These are phyloP conservation scores for Sideroxylon spinosum DNA, from an alignment of 179 eudicot genomes.

Conservation along the genomic window DNA sequence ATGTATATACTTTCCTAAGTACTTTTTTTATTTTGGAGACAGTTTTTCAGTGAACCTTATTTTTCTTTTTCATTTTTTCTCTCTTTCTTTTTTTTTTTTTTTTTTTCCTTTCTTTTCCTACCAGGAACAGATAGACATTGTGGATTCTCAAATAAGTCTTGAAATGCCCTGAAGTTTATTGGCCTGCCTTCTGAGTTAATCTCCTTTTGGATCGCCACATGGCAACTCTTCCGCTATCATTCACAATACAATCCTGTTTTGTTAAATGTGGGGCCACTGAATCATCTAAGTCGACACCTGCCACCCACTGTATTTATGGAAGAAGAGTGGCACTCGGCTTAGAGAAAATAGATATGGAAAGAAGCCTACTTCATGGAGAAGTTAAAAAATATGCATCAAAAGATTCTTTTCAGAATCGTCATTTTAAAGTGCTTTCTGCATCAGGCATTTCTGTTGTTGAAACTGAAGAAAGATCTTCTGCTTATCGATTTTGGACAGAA, in stretches of 20 bases:
- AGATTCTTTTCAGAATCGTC: constrained; percentile 22
- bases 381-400: constrained; percentile 16
- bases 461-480: constrained; percentile 33
- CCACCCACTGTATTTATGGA: constrained; percentile 18
- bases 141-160: constrained; percentile 4
- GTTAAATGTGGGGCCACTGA: constrained; percentile 25
- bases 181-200: constrained; percentile 14
- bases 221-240: constrained; percentile 46
- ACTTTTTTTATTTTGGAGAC: not conserved
- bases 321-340: constrained; percentile 24
- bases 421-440: constrained; percentile 31
- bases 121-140: constrained; percentile 14
- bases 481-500: constrained; percentile 59
- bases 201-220: constrained; percentile 23
- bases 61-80: not conserved
- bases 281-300: constrained; percentile 27
- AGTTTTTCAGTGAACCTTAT: not conserved
- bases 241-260: constrained; percentile 31
- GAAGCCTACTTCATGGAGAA: constrained; percentile 23
- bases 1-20: not conserved
- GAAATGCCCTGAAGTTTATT: constrained; percentile 8
- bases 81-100: not conserved
- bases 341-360: constrained; percentile 23
- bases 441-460: constrained; percentile 34
- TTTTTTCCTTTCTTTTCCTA: not conserved